These are phyloP conservation scores for Rhododendron williamsianum DNA, from an alignment of 148 eudicot genomes.

Conservation along the genomic window DNA sequence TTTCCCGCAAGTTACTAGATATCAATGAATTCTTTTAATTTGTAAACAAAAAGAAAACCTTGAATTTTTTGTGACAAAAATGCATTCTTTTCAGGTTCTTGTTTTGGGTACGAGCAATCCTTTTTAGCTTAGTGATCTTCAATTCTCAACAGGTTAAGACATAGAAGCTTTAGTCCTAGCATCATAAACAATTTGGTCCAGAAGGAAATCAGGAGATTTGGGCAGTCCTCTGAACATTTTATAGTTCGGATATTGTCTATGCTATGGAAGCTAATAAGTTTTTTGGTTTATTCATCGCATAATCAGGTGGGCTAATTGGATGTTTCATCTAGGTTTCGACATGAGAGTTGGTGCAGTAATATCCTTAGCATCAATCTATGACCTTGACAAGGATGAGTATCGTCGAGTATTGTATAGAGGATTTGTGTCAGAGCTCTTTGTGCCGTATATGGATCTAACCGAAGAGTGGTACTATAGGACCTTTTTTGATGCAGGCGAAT, in stretches of 20 bases:
- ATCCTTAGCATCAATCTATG: slow-evolving; percentile 46
- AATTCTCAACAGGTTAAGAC: not conserved
- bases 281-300: not conserved
- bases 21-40: not conserved
- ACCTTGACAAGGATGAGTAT: slow-evolving; percentile 20
- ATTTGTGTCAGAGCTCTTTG: slow-evolving; percentile 46
- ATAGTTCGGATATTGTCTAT: not conserved
- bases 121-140: not conserved
- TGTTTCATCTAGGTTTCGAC: slow-evolving; percentile 45
- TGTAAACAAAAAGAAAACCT: not conserved
- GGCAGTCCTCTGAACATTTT: not conserved
- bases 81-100: not conserved
- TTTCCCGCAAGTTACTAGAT: not conserved
- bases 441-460: slow-evolving; percentile 57
- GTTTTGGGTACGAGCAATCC: not conserved
- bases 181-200: not conserved
- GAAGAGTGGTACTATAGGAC: slow-evolving; percentile 54
- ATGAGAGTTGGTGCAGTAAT: slow-evolving; percentile 39
- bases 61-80: not conserved
- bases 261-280: not conserved
- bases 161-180: not conserved
- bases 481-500: slow-evolving; percentile 50
- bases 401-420: slow-evolving; percentile 40
- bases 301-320: slow-evolving; percentile 55
- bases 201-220: not conserved